Conservation (phyloP, 371 early-diverging fungal genomes). For the Lichtheimia corymbifera region DNA sequence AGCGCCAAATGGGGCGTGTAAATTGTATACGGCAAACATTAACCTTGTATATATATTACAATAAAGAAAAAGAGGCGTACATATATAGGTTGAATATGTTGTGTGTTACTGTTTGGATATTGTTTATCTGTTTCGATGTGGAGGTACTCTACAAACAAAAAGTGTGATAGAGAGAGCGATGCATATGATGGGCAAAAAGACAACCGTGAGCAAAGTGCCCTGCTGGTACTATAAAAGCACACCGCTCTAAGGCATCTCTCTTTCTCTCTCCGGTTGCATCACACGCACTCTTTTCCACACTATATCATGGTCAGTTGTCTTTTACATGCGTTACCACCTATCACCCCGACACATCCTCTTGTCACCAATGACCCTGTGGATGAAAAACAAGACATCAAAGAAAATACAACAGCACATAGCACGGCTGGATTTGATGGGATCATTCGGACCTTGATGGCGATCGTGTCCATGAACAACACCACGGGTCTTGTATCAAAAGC, state of each 20-base stretch:
- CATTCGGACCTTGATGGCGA: neutral
- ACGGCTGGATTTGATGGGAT: neutral
- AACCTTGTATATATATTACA: no score
- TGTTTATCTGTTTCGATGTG: slow-evolving; percentile 14
- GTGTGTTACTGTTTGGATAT: slow-evolving; percentile 1
- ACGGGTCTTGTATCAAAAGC: neutral
- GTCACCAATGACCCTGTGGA: neutral
- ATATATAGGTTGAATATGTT: neutral
- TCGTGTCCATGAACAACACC: neutral
- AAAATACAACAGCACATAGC: neutral
- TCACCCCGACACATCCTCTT: neutral
- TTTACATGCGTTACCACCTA: slow-evolving; percentile 6
- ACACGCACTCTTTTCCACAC: neutral
- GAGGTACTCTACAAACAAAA: slow-evolving; percentile 4
- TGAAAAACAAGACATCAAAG: neutral
- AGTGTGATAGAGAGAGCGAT: neutral
- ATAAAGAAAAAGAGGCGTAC: no score
- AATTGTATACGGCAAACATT: no score
- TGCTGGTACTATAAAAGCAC: neutral
- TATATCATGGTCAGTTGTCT: slow-evolving; percentile 9
- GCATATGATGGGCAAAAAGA: slow-evolving; percentile 1
- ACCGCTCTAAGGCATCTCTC: neutral
- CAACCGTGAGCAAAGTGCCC: neutral
- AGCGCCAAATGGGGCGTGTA: no score
- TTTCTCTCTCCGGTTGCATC: neutral